Conservation (phyloP, 2,329 filamentous ascomycete genomes). For the Trematosphaeria pertusa region DNA sequence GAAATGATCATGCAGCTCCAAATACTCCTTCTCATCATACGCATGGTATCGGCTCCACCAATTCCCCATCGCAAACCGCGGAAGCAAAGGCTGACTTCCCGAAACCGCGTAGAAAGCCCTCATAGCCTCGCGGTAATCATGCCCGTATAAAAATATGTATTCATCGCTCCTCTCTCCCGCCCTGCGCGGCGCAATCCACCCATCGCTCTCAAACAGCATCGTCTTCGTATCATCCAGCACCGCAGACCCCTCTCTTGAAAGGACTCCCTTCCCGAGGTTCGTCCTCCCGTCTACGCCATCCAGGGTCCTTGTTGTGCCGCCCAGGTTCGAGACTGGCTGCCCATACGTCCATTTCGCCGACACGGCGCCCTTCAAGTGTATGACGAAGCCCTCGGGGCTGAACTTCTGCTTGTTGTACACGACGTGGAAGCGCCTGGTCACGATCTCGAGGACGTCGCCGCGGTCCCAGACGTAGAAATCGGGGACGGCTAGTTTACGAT, state of each 20-base stretch:
- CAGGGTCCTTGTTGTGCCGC: conserved; percentile 61
- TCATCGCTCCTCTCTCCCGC: conserved; percentile 61
- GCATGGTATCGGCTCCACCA: conserved; percentile 71
- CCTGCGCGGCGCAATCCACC: conserved; percentile 59
- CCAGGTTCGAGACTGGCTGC: conserved; percentile 51
- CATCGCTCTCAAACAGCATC: conserved; percentile 63
- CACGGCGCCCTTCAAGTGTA: conserved; percentile 54
- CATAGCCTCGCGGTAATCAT: conserved; percentile 63
- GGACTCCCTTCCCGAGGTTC: conserved; percentile 58
- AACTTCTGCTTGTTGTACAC: conserved; percentile 66
- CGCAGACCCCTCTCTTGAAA: conserved; percentile 60
- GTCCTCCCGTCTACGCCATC: conserved; percentile 61
- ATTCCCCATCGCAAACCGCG: conserved; percentile 66
- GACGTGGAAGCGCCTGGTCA: conserved; percentile 62
- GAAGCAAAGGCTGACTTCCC: conserved; percentile 62
- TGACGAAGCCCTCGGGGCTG: conserved; percentile 57
- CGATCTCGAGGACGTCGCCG: conserved; percentile 60
- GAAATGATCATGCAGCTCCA: conserved; percentile 65
- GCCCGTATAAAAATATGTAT: conserved; percentile 67
- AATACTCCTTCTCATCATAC: conserved; percentile 63
- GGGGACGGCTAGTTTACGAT: conserved; percentile 58
- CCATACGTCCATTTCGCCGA: conserved; percentile 61
- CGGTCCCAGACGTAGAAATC: conserved; percentile 58
- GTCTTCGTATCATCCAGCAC: conserved; percentile 61
- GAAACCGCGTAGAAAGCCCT: conserved; percentile 63